Conservation (phyloP, 768 basidiomycete genomes). For the Mycena amicta region DNA sequence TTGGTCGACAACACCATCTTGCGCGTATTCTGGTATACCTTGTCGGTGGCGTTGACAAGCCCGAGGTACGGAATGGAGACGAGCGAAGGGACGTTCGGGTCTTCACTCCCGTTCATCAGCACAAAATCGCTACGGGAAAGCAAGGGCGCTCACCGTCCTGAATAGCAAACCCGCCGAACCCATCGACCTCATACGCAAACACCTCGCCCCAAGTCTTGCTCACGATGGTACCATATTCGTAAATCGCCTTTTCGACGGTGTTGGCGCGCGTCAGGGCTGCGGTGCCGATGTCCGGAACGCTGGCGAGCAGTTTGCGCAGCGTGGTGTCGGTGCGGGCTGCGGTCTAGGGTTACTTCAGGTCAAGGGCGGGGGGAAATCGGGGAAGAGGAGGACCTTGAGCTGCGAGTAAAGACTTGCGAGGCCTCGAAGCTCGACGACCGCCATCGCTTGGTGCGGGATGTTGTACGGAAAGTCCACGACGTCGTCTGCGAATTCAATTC, state of each 20-base stretch:
- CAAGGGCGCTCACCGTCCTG: constrained; percentile 13
- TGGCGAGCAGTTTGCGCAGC: too few species aligned
- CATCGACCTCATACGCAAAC: constrained; percentile 23
- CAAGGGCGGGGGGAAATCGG: too few species aligned
- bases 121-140: background rate
- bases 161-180: constrained; percentile 13
- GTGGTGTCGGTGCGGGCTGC: too few species aligned
- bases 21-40: constrained; percentile 17
- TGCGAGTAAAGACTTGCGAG: constrained; percentile 7
- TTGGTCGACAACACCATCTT: constrained; percentile 15
- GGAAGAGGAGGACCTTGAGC: background rate
- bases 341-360: too few species aligned
- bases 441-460: constrained; percentile 22
- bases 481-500: too few species aligned
- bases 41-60: constrained; percentile 14
- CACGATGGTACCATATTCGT: constrained; percentile 17
- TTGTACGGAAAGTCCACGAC: constrained; percentile 21
- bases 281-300: too few species aligned
- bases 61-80: constrained; percentile 21
- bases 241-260: constrained; percentile 12
- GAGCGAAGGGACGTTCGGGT: constrained; percentile 19
- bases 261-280: constrained; percentile 9
- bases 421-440: constrained; percentile 18
- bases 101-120: background rate
- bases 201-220: constrained; percentile 22